Evolutionary conservation across 129 eudicot genomes (phyloP), one percentile per base, ranked within the genome.

Genomic region (Centrapalus pauciflorus): DNA sequence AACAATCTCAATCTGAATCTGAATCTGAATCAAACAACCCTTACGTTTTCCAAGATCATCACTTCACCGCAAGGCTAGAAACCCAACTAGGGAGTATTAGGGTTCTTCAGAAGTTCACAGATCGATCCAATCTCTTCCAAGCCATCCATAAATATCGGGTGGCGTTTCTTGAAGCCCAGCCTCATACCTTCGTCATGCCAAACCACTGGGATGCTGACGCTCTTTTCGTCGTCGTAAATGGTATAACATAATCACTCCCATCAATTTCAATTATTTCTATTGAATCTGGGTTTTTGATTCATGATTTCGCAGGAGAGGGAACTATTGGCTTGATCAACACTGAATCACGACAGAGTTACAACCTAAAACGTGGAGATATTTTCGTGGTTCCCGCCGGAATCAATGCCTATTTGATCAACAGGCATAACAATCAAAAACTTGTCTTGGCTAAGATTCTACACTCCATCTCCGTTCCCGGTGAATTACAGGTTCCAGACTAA

Each of bases 171-270:
- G 96, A 85, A 64, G 87, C 87, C 13, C 71, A 83, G 7, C 98
- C 98, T 5, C 89, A 78, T 7, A 86, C 96, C 45, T 88, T 93
- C 56, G 13, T 83, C 0, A 27, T 78, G 14, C 98, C 98, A 0
- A 71, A 50, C 9, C 96, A 93, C 60, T 81, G 73, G 70, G 96
- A 93, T 41, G 92, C 98, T 0, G 89, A 93, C 0, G 35, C 67
- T n/a, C 19, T 93, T 17, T 11, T 75, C 73, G 83, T 72, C 56
- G 95, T 93, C 13, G 83, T 74, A 10, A 65, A 75, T 3, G 98
- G 98, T 88, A 78, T n/a, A n/a, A n/a, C n/a, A n/a, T n/a, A n/a
- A n/a, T n/a, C n/a, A n/a, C n/a, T n/a, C n/a, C n/a, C n/a, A n/a
- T 4, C 14, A 0, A 26, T 50, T 34, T 46, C 29, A 6, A 0